Conservation (phyloP, 2,329 filamentous ascomycete species). For the Lasiodiplodia gonubiensis region DNA sequence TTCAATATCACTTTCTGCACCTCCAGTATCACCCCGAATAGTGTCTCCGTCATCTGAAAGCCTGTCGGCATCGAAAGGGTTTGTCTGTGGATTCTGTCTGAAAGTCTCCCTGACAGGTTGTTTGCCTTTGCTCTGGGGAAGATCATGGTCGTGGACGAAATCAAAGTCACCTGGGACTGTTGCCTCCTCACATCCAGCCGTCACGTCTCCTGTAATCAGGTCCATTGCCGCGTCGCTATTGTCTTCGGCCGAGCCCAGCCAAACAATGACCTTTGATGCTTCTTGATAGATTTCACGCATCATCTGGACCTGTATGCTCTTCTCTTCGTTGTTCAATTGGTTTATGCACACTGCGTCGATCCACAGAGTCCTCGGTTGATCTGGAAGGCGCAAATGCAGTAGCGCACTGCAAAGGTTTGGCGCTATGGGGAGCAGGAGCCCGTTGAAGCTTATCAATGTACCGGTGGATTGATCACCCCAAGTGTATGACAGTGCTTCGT, state of each 20-base stretch:
- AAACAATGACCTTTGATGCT: background rate
- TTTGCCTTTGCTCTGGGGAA: background rate
- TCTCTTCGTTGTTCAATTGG: slow-evolving; percentile 26
- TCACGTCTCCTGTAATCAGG: background rate
- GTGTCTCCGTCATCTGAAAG: background rate
- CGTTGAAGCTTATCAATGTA: slow-evolving; percentile 1
- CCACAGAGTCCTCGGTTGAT: slow-evolving; percentile 25
- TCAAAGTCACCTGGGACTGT: background rate
- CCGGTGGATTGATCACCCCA: slow-evolving; percentile 22
- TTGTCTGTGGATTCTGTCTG: background rate
- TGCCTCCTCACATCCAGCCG: background rate
- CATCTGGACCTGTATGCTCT: slow-evolving; percentile 25
- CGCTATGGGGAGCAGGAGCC: slow-evolving; percentile 5
- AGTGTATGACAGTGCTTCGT: slow-evolving; percentile 31
- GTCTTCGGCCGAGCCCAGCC: background rate
- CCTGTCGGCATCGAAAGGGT: background rate
- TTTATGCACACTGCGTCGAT: slow-evolving; percentile 31
- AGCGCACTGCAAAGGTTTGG: slow-evolving; percentile 9
- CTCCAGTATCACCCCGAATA: background rate
- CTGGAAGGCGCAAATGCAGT: slow-evolving; percentile 3
- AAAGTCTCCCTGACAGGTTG: background rate
- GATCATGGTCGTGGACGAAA: background rate
- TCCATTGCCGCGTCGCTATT: background rate
- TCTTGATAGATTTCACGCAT: slow-evolving; percentile 28
- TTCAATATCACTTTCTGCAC: background rate